Evolutionary conservation across 345 rosid genomes (phyloP), one percentile per base, ranked within the genome.

Genomic region (Syzygium aqueum): DNA sequence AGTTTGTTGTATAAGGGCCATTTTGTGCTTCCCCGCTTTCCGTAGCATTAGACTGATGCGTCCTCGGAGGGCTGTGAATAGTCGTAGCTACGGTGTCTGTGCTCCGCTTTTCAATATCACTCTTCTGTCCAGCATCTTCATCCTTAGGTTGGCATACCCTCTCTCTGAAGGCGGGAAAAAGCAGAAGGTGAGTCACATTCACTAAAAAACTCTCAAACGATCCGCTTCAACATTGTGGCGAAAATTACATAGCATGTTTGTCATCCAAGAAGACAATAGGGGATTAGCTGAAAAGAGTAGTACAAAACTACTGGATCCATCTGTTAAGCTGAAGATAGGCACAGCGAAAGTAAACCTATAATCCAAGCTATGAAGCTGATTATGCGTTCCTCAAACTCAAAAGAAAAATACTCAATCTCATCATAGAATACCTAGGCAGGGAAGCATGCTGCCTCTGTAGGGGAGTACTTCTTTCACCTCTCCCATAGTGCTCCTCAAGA

Each of bases 371-470:
- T 59, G 21, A 11, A 46, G 22, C 85, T 84, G 11, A n/a, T 84
- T 84, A 51, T 52, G 85, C 61, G 28, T 51, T 23, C n/a, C 27
- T 46, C 28, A 3, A 61, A 77, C 16, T 17, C 23, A 80, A 77
- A 84, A 61, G 57, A 51, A 59, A 82, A 25, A 51, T 65, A 19
- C 16, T 17, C 84, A 40, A n/a, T 84, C 61, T 19, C 25, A 73
- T 17, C 21, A 54, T 17, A 30, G 37, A 87, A 88, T 91, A 96
- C 99, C 99, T 91, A 65, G 99, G 99, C 93, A 97, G 93, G 53
- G 99, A 97, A 90, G 98, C 99, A 87, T 97, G 98, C 80, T 94
- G 99, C 77, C 98, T 92, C 86, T 92, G 98, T 85, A 97, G 96
- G 28, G 98, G 99, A 65, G 95, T 87, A 89, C 92, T 86, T 90